Evolutionary conservation across 768 basidiomycete genomes (phyloP).

Genomic region (Mycena albidolilacea): DNA sequence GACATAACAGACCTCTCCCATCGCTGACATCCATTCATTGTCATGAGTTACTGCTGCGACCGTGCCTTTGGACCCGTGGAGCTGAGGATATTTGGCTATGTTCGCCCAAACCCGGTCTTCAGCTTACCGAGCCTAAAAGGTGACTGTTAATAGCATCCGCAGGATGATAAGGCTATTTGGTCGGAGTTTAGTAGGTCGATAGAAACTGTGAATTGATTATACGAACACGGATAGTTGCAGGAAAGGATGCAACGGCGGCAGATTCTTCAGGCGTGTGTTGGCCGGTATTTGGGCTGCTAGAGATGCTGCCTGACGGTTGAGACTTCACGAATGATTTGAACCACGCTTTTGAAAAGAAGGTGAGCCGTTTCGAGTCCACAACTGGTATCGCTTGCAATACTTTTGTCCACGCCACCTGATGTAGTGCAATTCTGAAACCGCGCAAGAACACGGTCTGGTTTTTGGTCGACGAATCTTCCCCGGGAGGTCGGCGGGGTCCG

Average conservation of each 20-base stretch:
- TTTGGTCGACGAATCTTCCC: background rate
- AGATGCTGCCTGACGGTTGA: background rate
- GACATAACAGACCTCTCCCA: background rate
- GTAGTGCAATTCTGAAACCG: background rate
- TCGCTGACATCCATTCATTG: background rate
- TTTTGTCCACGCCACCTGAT: background rate
- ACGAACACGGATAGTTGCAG: background rate
- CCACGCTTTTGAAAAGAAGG: background rate
- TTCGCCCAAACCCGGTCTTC: no score
- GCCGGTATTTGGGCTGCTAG: background rate
- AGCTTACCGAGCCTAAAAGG: background rate
- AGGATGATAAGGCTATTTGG: constrained; percentile 7
- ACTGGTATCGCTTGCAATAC: background rate
- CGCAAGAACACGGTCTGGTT: constrained; percentile 6
- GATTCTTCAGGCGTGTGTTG: background rate
- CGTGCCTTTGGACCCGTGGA: background rate
- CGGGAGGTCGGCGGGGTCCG: background rate
- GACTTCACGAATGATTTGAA: background rate
- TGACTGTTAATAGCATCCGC: constrained; percentile 1
- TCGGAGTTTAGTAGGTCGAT: background rate
- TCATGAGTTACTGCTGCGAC: background rate
- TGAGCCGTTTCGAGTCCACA: background rate
- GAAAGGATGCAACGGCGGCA: background rate
- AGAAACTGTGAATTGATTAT: no score
- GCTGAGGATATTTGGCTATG: no score